Base-by-base conservation (phyloP, 345 rosid genomes). In the Durio zibethinus region DNA sequence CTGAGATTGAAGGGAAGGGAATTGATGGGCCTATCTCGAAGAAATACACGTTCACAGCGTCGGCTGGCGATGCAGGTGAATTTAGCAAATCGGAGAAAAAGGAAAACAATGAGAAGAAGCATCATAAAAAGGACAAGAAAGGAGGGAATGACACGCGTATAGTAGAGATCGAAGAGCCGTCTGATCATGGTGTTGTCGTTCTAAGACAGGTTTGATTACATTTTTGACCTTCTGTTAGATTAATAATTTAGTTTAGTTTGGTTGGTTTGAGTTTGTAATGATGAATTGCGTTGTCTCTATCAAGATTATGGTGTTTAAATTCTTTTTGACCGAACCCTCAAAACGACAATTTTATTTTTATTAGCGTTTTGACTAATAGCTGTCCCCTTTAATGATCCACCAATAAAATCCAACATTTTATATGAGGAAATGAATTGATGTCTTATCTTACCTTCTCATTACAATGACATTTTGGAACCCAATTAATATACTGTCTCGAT, bases 1-100 rank as follows among this genome's bases (percentile, higher is more conserved):
- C 97, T 67, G 97, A 96, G 89, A 60, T 93, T 61, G 90, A 91
- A 83, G 88, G 85, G 9, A 89, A 89, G 84, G 90, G 81, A 23
- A 88, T 89, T 78, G 85, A 88, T 11, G 83, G 85, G 10, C 87
- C 81, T 21, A 73, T 85, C 80, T 80, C 81, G 31, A 82, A 90
- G 68, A 92, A 87, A 31, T 96, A 90, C 81, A 82, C 83, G 4
- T 87, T 91, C 61, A 88, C 86, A 82, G 89, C 91, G 21, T 87
- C 89, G 6, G 80, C 79, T 31, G 94, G 89, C 69, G 78, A 78
- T 66, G 87, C 76, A 4, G 83, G 14, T 70, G 89, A 88, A 12
- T 52, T 72, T 21, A 80, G 82, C 73, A 83, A 82, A 71, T 50
- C 82, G 45, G 84, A 79, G 59, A 86, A 83, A 80, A 83, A 81